Evolutionary conservation across 192 early-diverging fungal species (phyloP).

Genomic region (Lobosporangium transversale): DNA sequence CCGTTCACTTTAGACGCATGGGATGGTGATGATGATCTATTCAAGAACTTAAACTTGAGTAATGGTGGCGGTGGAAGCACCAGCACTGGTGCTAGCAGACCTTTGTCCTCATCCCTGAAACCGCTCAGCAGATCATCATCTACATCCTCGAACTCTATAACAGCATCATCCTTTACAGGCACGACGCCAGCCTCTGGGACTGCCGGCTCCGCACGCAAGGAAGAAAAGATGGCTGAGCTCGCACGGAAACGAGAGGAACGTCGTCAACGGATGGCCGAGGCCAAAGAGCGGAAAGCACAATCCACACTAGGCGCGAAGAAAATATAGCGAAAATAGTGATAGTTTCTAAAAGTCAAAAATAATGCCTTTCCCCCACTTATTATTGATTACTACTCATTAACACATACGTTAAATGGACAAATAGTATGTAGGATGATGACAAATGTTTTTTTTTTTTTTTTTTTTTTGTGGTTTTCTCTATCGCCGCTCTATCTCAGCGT

Average conservation of each 20-base stretch:
- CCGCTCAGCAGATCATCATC: constrained; percentile 1
- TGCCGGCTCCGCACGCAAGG: constrained; percentile 43
- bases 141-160: constrained; percentile 8
- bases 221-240: constrained; percentile 61
- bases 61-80: background rate
- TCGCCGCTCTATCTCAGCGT: constrained; percentile 30
- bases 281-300: constrained; percentile 54
- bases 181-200: background rate
- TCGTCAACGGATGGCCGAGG: constrained; percentile 58
- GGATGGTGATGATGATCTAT: constrained; percentile 48
- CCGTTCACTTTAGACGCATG: constrained; percentile 50
- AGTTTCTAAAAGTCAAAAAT: too few species aligned
- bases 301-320: constrained; percentile 58
- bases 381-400: too few species aligned
- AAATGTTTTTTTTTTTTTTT: too few species aligned
- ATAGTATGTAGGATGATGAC: too few species aligned
- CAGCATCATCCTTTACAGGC: constrained; percentile 1
- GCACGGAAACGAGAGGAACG: constrained; percentile 65
- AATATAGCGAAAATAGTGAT: constrained; percentile 40
- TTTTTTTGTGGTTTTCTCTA: too few species aligned
- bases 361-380: too few species aligned
- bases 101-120: constrained; percentile 3
- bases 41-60: constrained; percentile 30
- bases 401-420: too few species aligned
- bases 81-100: constrained; percentile 4